Base-by-base conservation (phyloP, 2,329 filamentous ascomycete genomes). In the Didymella pomorum region DNA sequence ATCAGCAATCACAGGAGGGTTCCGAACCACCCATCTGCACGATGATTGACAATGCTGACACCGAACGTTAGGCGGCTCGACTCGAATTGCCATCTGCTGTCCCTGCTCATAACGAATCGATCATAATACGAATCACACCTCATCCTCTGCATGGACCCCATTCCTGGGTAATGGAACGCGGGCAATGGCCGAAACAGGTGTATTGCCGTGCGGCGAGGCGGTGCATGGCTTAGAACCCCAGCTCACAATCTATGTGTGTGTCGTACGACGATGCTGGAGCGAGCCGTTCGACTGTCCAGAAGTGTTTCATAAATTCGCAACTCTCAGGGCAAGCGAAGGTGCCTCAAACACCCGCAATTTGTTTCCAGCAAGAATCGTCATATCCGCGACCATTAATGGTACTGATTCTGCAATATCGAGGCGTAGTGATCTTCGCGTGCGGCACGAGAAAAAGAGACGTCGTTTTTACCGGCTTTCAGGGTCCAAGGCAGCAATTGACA, bases 401-500 rank as follows among this genome's bases (percentile, higher is more conserved):
- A 33, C 25, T n/a, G 45, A 46, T 46, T 26, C 31, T 46, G 46
- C 41, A 35, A n/a, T 51, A 28, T 35, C 26, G 21, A 54, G 50
- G 50, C 45, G 41, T 44, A n/a, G 39, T 21, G 50, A 50, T 54
- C 45, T 46, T 54, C 41, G 50, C 50, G 45, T 45, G 14, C 50
- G 41, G 50, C 45, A 58, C 46, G 41, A 50, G 44, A 39, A 49
- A 49, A 46, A 50, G 45, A 50, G 39, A 42, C 51, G 31, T 58
- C 50, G 33, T 47, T 50, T 52, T 46, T 58, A 51, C 51, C 56
- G 25, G 45, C 33, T 42, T 46, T 54, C 56, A 58, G 56, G 56
- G 56, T 58, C 56, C 46, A 54, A 54, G 33, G 25, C 45, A 54
- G 44, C 41, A 50, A 50, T 41, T 21, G 44, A 54, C 50, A 45